A percentile compares a stretch with the other conserved stretches of the same genome.
Conservation (phyloP, 2,329 filamentous ascomycete species). For the Ophiobolus disseminans region DNA sequence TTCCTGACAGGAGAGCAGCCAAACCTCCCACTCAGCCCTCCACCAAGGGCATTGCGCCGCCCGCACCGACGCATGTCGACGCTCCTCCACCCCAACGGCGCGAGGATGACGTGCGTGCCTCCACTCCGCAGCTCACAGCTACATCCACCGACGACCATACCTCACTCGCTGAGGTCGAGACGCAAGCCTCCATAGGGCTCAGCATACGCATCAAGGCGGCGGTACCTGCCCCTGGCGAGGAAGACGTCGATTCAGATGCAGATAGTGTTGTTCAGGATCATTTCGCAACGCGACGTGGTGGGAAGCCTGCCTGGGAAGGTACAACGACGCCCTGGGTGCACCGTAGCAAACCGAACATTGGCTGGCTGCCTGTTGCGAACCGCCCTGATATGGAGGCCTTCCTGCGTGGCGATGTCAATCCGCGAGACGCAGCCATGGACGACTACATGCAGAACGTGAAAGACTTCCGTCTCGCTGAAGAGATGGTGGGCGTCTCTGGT, state of each 20-base stretch:
- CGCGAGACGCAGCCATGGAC: constrained; percentile 56
- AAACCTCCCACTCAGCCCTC: no score
- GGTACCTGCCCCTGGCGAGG: not conserved
- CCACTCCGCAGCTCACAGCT: constrained; percentile 4
- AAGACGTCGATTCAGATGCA: constrained; percentile 28
- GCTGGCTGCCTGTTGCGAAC: constrained; percentile 38
- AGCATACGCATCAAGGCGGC: constrained; percentile 15
- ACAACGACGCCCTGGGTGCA: constrained; percentile 40
- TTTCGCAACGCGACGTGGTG: constrained; percentile 36
- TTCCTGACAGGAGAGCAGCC: constrained; percentile 6
- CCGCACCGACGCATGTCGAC: no score
- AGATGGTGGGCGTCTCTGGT: constrained; percentile 27
- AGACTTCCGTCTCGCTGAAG: constrained; percentile 51
- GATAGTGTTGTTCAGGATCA: constrained; percentile 29
- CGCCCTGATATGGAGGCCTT: constrained; percentile 32
- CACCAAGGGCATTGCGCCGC: no score
- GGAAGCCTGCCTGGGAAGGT: constrained; percentile 40
- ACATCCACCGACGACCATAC: constrained; percentile 7
- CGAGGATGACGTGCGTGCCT: no score
- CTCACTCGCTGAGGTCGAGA: constrained; percentile 1
- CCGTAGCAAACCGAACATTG: constrained; percentile 45
- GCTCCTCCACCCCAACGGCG: no score
- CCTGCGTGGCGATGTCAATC: constrained; percentile 26
- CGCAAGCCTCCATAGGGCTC: constrained; percentile 8
- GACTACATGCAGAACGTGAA: constrained; percentile 76